These are phyloP conservation scores for Phytophthora idaei DNA, from an alignment of 352 stramenopile genomes.

Conservation along the genomic window DNA sequence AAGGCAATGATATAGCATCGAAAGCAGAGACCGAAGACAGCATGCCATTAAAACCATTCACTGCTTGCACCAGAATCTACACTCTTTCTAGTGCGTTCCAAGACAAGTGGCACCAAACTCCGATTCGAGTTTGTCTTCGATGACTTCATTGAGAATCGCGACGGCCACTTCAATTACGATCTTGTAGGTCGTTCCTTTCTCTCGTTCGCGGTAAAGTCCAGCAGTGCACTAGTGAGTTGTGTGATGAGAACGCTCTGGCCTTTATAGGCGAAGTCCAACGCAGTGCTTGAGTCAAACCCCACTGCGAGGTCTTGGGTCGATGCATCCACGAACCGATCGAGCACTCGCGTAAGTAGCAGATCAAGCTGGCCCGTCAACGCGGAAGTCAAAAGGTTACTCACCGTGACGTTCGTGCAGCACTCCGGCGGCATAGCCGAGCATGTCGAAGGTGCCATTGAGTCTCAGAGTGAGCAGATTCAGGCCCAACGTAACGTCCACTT, in stretches of 20 bases:
- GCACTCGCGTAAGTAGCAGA: conserved; percentile 33
- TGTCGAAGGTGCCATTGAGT: conserved; percentile 34
- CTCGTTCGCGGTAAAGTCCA: conserved; percentile 47
- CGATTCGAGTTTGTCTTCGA: conserved; percentile 43
- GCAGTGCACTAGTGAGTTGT: conserved; percentile 45
- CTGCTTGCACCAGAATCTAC: no score
- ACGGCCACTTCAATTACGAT: conserved; percentile 40
- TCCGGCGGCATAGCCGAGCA: conserved; percentile 26
- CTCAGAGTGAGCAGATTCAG: conserved; percentile 31
- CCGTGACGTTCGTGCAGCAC: conserved; percentile 40
- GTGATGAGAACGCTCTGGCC: conserved; percentile 44
- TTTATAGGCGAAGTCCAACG: conserved; percentile 51
- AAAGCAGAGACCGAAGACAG: no score
- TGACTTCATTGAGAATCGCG: conserved; percentile 49
- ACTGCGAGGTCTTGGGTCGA: conserved; percentile 35
- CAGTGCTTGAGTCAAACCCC: conserved; percentile 35
- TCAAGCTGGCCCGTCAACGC: conserved; percentile 29
- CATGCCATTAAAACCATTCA: no score
- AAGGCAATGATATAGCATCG: no score
- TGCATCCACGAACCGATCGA: conserved; percentile 39
- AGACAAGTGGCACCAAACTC: conserved; percentile 49
- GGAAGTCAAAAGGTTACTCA: conserved; percentile 42
- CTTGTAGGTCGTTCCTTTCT: conserved; percentile 60
- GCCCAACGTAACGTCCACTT: conserved; percentile 34
- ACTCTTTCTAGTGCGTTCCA: conserved; percentile 22